Percentiles rank a stretch among this genome's conserved stretches.
phyloP scores from a whole-genome alignment of 139 green algal genomes.

The Chlamydomonas sphaeroides region DNA sequence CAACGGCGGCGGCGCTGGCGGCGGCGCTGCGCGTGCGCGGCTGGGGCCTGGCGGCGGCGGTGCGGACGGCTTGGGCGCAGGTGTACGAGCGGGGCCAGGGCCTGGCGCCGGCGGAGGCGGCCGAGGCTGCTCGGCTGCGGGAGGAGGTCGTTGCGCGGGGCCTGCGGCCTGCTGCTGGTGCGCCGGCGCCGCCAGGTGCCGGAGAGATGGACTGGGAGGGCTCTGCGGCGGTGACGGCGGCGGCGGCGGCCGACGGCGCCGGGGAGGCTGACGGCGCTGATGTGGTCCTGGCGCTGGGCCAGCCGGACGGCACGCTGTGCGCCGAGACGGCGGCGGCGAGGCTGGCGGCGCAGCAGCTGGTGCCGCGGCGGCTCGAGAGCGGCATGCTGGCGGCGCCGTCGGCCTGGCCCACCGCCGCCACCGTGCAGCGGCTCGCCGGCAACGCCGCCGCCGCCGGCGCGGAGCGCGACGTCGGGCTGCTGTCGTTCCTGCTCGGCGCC shows the following conservation, averaged over 20 bases:
- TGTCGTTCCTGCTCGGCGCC: constrained; percentile 43
- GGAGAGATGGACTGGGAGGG: constrained; percentile 27
- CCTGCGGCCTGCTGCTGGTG: background rate
- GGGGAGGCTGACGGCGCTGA: background rate
- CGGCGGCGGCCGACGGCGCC: background rate
- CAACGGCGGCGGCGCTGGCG: constrained; percentile 62
- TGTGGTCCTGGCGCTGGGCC: background rate
- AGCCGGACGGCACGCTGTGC: background rate
- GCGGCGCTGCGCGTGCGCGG: constrained; percentile 69
- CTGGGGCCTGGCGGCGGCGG: constrained; percentile 46
- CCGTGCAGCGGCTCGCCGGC: constrained; percentile 23
- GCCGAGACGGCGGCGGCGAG: background rate
- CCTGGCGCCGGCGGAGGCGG: constrained; percentile 2
- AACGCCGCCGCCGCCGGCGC: constrained; percentile 14
- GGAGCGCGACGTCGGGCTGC: constrained; percentile 51
- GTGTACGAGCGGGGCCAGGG: constrained; percentile 51
- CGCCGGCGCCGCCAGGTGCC: background rate
- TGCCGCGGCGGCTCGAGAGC: constrained; percentile 1
- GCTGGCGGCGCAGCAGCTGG: constrained; percentile 8
- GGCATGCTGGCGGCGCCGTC: constrained; percentile 30
- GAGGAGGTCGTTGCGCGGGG: background rate
- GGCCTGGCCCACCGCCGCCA: constrained; percentile 10
- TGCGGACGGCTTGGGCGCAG: constrained; percentile 64
- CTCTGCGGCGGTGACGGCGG: background rate
- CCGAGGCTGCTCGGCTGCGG: background rate